These are phyloP conservation scores for Calonectria ilicicola DNA, from an alignment of 2,329 filamentous ascomycete species.

Conservation along the genomic window DNA sequence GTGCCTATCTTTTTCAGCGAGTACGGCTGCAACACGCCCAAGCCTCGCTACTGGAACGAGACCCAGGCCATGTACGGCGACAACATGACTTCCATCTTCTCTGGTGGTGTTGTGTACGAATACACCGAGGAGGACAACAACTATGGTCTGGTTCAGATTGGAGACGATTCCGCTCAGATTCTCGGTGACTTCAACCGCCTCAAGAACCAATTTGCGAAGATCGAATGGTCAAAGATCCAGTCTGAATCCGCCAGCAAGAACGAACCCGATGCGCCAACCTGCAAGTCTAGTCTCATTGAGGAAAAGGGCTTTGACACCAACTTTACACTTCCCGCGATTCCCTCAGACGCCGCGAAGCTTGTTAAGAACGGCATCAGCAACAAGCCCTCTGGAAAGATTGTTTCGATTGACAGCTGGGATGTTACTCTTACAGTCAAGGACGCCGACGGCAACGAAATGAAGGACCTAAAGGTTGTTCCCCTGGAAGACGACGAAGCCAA, in stretches of 20 bases:
- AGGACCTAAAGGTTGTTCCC: conserved; percentile 60
- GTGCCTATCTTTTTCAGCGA: conserved; percentile 88
- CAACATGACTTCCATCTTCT: conserved; percentile 76
- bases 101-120: conserved; percentile 85
- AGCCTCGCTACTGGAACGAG: conserved; percentile 82
- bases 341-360: conserved; percentile 72
- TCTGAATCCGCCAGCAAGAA: conserved; percentile 68
- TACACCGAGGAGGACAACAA: conserved; percentile 78
- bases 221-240: conserved; percentile 78
- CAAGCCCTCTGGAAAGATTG: conserved; percentile 74
- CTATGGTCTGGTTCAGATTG: conserved; percentile 74
- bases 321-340: conserved; percentile 80
- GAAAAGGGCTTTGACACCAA: conserved; percentile 77
- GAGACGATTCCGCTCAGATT: conserved; percentile 68
- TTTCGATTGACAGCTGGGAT: conserved; percentile 74
- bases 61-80: conserved; percentile 77
- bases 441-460: conserved; percentile 55
- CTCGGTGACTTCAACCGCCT: conserved; percentile 79
- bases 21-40: conserved; percentile 80
- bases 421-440: conserved; percentile 61
- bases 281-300: conserved; percentile 75
- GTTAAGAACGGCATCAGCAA: conserved; percentile 81
- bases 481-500: conserved; percentile 60
- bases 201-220: conserved; percentile 77
- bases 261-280: conserved; percentile 68